These are phyloP conservation scores for Penicillium paneum DNA, from an alignment of 2,329 filamentous ascomycete genomes.

Conservation along the genomic window DNA sequence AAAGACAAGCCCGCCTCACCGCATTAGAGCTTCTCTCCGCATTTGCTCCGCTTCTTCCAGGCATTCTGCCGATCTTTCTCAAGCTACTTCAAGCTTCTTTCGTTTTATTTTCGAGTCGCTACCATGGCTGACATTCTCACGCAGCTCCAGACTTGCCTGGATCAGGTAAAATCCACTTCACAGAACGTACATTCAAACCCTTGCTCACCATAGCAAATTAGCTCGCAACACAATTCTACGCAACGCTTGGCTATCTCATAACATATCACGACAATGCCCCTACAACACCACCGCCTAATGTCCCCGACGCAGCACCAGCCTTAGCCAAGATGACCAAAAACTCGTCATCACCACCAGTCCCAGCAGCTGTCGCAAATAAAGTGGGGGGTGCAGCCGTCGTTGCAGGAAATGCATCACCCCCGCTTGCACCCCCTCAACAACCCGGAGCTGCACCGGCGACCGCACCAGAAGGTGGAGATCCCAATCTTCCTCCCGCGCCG, in stretches of 20 bases:
- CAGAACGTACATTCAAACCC: neutral
- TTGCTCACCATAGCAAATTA: constrained; percentile 17
- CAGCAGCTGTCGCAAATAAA: constrained; percentile 26
- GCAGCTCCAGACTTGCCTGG: constrained; percentile 51
- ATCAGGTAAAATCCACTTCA: constrained; percentile 38
- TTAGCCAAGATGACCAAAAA: constrained; percentile 45
- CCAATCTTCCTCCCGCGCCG: constrained; percentile 36
- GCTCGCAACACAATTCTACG: constrained; percentile 52
- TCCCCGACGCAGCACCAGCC: constrained; percentile 34
- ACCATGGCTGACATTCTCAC: constrained; percentile 49
- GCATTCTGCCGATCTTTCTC: neutral
- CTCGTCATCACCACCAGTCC: constrained; percentile 34
- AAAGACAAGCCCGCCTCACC: constrained; percentile 14
- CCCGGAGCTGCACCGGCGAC: constrained; percentile 13
- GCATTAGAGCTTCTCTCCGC: constrained; percentile 26
- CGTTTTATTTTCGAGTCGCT: neutral
- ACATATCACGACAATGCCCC: constrained; percentile 47
- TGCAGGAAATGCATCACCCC: constrained; percentile 18
- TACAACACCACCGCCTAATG: constrained; percentile 32
- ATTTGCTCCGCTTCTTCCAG: constrained; percentile 15
- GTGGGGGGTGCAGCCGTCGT: constrained; percentile 14
- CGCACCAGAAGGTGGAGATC: constrained; percentile 24
- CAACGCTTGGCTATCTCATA: constrained; percentile 48
- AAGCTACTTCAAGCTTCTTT: neutral
- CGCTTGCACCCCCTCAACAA: constrained; percentile 24